Base-by-base conservation (phyloP, 805 yeast species). In the Metschnikowia similis region DNA sequence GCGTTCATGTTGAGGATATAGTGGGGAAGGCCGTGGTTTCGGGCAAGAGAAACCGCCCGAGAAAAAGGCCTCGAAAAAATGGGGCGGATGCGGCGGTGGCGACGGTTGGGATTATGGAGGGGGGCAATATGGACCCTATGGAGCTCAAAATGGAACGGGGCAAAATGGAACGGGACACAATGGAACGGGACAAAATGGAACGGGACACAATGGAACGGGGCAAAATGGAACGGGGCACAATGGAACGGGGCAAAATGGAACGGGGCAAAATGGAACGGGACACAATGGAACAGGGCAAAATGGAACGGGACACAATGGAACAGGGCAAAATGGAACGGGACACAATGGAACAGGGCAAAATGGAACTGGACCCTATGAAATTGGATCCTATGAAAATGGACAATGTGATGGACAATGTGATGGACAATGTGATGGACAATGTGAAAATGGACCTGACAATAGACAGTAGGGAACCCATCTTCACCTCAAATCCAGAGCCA, bases 1-100 rank as follows among this genome's bases (percentile, higher is more conserved):
- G 50, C 8, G 56, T 57, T 39, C 47, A 46, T 14, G 45, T 57
- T 42, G 58, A 54, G 41, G 59, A 57, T 26, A 52, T 57, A 16
- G 13, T 47, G 35, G 45, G 45, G 10, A 51, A 49, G 16, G 14
- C 34, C 5, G 45, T 41, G 9, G 21, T 14, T 10, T 37, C 45
- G 9, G 14, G 21, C 30, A 41, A 41, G 29, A 41, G 45, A 26
- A 41, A 26, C 8, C 37, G 36, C 21, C 4, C 45, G 30, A 21
- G 34, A n/a, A 41, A 41, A 21, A 8, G 42, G 14, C 42, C 34
- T 8, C 31, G 42, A 6, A 36, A 17, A 5, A 26, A 39, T 6
- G 42, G 41, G n/a, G n/a, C n/a, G 8, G 26, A 13, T 2, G 7
- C 14, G 14, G 29, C 21, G 5, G 11, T 21, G 9, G 5, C 21